Base-by-base conservation (phyloP, 2,329 filamentous ascomycete species). In the Leptographium flavum region DNA sequence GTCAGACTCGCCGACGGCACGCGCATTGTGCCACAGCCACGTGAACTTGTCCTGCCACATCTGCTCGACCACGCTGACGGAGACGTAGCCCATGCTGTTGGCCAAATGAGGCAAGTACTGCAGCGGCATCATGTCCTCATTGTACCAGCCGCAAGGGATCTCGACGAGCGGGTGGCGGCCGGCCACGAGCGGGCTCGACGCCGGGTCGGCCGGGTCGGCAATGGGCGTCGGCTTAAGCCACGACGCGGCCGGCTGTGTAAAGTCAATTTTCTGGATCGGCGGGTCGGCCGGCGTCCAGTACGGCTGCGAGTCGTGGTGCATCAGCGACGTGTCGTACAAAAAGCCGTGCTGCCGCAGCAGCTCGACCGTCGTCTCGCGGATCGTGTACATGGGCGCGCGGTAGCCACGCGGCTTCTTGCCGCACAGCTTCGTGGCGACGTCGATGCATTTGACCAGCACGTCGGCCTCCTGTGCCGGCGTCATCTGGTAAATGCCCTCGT, bases 391-490 rank as follows among this genome's bases (percentile, higher is more conserved):
- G 5, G 69, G 69, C 0, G 69, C 68, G 11, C 69, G 63, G 52
- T 70, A 71, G 1, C 83, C 83, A 1, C 80, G 66, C 0, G 83
- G 83, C 1, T 77, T 78, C 59, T 84, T 84, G 9, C 44, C 44
- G 14, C 30, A 40, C 14, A 49, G 39, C n/a, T 30, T 27, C 3
- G 38, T 31, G n/a, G 39, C 32, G 5, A 46, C 30, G 30, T 41
- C 25, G 9, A 70, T 69, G 45, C 65, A 60, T 60, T 84, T 83
- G 54, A 83, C 76, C 6, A 88, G 69, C 15, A 88, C 78, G 46
- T 83, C 80, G 11, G 71, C 71, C 58, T 88, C 83, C 61, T 88
- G 83, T 55, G 86, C 81, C 2, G 82, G 58, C 0, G 71, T 81
- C 5, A 83, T 66, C 1, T 78, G 77, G 49, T 74, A 55, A 2